Evolutionary conservation across 202 grass and related monocot genomes (phyloP).

Genomic region (Panicum hallii): DNA sequence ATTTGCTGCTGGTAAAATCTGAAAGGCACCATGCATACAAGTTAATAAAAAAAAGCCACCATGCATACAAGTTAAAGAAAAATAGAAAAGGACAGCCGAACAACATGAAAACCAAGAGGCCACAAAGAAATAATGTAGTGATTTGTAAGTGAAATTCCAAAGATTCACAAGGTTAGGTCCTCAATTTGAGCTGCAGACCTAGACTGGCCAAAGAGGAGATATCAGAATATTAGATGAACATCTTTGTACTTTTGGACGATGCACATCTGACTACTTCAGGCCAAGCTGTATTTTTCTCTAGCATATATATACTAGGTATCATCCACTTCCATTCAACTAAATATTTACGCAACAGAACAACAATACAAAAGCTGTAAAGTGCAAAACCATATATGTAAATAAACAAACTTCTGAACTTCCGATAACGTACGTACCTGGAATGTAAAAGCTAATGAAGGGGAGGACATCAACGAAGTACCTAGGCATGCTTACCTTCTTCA

Average conservation of each 20-base stretch:
- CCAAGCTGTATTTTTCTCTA: background rate
- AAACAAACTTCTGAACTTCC: too few relatives aligned
- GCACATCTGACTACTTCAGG: background rate
- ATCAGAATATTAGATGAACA: background rate
- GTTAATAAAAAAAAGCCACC: background rate
- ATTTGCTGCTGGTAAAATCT: background rate
- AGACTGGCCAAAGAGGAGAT: background rate
- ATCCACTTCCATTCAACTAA: background rate
- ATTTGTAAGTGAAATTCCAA: background rate
- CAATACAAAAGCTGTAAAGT: background rate
- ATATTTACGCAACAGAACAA: background rate
- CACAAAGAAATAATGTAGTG: background rate
- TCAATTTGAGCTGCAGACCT: background rate
- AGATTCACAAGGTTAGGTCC: background rate
- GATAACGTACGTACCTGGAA: conserved; percentile 33
- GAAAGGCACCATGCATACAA: background rate
- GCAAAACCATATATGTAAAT: background rate
- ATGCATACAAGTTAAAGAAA: background rate
- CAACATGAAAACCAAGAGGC: background rate
- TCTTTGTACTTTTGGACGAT: background rate
- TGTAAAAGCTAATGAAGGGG: conserved; percentile 41
- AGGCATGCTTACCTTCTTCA: background rate
- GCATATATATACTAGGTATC: background rate
- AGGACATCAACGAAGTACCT: background rate
- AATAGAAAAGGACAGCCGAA: background rate